Evolutionary conservation across 163 green algal species (phyloP).

Genomic region (Chlorella variabilis): DNA sequence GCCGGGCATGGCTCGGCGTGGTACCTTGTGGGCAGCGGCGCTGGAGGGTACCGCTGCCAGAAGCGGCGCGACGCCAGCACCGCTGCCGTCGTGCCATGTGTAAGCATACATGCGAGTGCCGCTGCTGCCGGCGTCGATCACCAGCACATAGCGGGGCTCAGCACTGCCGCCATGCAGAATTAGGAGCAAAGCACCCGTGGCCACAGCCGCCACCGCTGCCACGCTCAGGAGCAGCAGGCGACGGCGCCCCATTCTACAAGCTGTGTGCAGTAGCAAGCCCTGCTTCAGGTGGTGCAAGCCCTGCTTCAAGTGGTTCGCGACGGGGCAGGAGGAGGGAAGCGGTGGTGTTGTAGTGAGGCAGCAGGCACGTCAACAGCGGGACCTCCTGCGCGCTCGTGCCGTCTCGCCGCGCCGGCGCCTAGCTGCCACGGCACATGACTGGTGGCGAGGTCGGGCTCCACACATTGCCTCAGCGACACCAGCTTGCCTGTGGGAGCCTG

Average conservation of each 20-base stretch:
- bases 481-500: no score
- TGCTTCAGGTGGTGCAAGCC: no score
- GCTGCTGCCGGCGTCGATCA: slow-evolving; percentile 78
- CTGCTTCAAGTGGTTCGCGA: no score
- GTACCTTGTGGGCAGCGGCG: slow-evolving; percentile 60
- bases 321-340: no score
- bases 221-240: background rate
- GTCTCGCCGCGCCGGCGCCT: no score
- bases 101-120: slow-evolving; percentile 80
- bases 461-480: no score
- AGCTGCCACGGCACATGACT: no score
- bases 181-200: background rate
- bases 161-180: background rate
- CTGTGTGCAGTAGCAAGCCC: no score
- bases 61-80: slow-evolving; percentile 25
- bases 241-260: background rate
- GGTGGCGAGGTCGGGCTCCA: no score
- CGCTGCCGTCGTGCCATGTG: slow-evolving; percentile 44
- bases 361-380: no score
- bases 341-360: no score
- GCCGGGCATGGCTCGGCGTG: slow-evolving; percentile 34
- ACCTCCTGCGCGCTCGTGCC: no score
- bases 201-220: background rate
- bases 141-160: slow-evolving; percentile 50
- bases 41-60: slow-evolving; percentile 56